These are phyloP conservation scores for Solanum corneliomulleri DNA, from an alignment of 257 asterid genomes.

Conservation along the genomic window DNA sequence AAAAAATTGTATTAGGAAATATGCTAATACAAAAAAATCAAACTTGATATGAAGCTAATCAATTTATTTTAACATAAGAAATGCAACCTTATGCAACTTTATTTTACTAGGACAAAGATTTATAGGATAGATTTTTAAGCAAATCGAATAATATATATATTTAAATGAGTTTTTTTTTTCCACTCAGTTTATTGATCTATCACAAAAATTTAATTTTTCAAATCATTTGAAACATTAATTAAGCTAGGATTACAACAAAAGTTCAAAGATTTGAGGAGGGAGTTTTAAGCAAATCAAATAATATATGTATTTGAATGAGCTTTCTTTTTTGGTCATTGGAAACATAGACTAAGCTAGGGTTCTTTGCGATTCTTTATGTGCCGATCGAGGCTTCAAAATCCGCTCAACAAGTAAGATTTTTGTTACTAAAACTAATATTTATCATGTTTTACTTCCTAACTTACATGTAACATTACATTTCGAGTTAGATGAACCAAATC, in stretches of 20 bases:
- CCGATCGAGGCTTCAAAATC: not conserved
- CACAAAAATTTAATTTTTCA: not conserved
- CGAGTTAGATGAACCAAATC: conserved; percentile 57
- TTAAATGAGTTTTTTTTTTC: conserved; percentile 1
- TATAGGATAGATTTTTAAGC: conserved; percentile 35
- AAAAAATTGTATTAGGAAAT: conserved; percentile 26
- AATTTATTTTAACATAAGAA: conserved; percentile 15
- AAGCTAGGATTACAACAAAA: conserved; percentile 52
- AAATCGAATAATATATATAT: not conserved
- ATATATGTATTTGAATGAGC: conserved; percentile 5
- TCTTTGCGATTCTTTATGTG: not conserved
- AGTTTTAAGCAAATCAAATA: conserved; percentile 18
- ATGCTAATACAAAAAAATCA: not conserved
- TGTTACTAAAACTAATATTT: not conserved
- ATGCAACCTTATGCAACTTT: conserved; percentile 58
- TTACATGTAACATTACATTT: not conserved
- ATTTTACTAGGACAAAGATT: conserved; percentile 74
- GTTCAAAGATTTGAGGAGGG: conserved; percentile 49
- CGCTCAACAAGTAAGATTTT: not conserved
- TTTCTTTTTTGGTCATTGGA: not conserved
- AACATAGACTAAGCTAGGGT: not conserved
- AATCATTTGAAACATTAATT: not conserved
- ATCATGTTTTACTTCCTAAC: not conserved
- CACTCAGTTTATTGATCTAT: not conserved
- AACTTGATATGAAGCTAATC: not conserved